Evolutionary conservation across 2,329 filamentous ascomycete species (phyloP).

Genomic region (Fusarium chuoi): DNA sequence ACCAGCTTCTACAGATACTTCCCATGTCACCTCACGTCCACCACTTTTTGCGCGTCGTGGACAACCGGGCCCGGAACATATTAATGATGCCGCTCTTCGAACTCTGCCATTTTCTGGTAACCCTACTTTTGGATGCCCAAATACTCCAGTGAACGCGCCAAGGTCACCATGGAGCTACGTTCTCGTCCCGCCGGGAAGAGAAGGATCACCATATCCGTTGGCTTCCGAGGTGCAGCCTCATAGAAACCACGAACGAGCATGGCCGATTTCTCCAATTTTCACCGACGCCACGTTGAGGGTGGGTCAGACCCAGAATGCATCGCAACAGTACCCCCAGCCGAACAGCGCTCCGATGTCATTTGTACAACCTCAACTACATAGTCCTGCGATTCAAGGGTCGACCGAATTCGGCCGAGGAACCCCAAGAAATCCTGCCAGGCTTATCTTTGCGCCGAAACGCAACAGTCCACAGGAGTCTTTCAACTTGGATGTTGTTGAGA

Average conservation of each 20-base stretch:
- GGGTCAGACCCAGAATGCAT: slow-evolving; percentile 52
- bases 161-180: neutral
- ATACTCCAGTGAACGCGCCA: neutral
- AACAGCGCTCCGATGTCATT: slow-evolving; percentile 30
- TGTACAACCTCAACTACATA: slow-evolving; percentile 24
- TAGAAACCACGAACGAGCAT: slow-evolving; percentile 50
- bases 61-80: neutral
- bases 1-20: slow-evolving; percentile 41
- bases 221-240: slow-evolving; percentile 55
- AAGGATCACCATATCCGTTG: slow-evolving; percentile 47
- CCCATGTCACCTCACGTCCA: slow-evolving; percentile 49
- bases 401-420: slow-evolving; percentile 17
- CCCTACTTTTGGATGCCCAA: neutral
- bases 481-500: slow-evolving; percentile 43
- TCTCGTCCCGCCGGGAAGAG: neutral
- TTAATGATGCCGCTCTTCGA: no score
- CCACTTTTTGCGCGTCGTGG: neutral
- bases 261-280: slow-evolving; percentile 28
- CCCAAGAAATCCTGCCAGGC: neutral
- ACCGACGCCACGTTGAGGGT: slow-evolving; percentile 12
- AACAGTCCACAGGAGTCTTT: slow-evolving; percentile 17
- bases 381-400: slow-evolving; percentile 10
- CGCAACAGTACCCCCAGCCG: slow-evolving; percentile 51
- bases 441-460: slow-evolving; percentile 10
- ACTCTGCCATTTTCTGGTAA: neutral